A percentile compares a stretch with the other conserved stretches of the same genome.
phyloP scores from a whole-genome alignment of 2,329 filamentous ascomycete genomes.

The Pseudohalonectria lignicola region DNA sequence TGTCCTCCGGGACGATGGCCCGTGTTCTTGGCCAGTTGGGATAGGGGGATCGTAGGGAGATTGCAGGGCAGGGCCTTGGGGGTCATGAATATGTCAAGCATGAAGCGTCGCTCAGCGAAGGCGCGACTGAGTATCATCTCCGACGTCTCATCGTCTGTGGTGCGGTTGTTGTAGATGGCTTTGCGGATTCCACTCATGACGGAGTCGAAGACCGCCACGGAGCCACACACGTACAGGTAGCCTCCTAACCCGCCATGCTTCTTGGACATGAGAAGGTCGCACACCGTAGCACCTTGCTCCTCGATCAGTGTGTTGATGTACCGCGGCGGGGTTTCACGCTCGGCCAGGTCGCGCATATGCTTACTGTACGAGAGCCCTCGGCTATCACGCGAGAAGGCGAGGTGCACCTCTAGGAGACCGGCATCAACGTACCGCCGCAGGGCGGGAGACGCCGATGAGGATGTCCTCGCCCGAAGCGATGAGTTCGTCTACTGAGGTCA shows the following conservation, averaged over 20 bases:
- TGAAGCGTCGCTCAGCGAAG: conserved; percentile 43
- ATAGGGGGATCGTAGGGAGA: conserved; percentile 36
- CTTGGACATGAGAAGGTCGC: conserved; percentile 45
- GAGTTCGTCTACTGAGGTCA: not conserved
- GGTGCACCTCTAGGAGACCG: conserved; percentile 38
- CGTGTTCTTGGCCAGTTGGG: conserved; percentile 36
- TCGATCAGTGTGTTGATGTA: conserved; percentile 41
- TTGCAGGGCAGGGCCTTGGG: conserved; percentile 39
- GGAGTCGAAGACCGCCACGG: conserved; percentile 36
- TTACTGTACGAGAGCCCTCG: conserved; percentile 33
- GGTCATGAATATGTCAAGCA: conserved; percentile 46
- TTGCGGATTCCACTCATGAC: conserved; percentile 43
- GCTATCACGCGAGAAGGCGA: conserved; percentile 39
- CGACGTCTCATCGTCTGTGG: conserved; percentile 36
- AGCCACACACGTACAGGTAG: conserved; percentile 37
- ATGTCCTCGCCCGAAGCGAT: conserved; percentile 21
- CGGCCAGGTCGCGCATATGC: conserved; percentile 28
- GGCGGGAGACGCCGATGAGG: conserved; percentile 37
- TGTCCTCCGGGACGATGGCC: conserved; percentile 32
- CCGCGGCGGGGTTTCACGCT: conserved; percentile 34
- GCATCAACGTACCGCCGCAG: conserved; percentile 33
- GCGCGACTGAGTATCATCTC: conserved; percentile 38
- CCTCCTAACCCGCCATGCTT: conserved; percentile 38
- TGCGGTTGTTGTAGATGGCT: conserved; percentile 40
- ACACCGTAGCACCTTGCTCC: conserved; percentile 36